Conservation (phyloP, 2,329 filamentous ascomycete genomes). For the Fusarium hostae region DNA sequence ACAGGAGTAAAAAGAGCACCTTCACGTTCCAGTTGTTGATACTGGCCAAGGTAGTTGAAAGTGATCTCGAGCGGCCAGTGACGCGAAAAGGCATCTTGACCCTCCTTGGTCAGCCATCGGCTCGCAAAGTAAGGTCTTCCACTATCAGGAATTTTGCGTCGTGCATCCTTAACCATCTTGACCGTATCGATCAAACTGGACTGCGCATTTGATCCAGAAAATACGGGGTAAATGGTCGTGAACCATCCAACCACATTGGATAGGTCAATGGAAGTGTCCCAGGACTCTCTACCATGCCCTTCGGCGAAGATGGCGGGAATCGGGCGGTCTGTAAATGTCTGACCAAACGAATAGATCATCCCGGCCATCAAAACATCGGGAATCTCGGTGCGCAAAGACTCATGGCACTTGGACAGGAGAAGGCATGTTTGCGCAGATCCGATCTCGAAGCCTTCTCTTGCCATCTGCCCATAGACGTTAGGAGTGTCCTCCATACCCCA, state of each 20-base stretch:
- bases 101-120: constrained; percentile 27
- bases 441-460: constrained; percentile 27
- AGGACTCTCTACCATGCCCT: constrained; percentile 51
- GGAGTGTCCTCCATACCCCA: constrained; percentile 39
- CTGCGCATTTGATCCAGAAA: constrained; percentile 5
- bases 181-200: constrained; percentile 19
- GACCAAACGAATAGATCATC: constrained; percentile 43
- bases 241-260: constrained; percentile 54
- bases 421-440: constrained; percentile 37
- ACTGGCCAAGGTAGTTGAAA: constrained; percentile 45
- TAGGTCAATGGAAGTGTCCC: constrained; percentile 44
- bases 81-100: constrained; percentile 6
- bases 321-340: constrained; percentile 45
- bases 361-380: constrained; percentile 51
- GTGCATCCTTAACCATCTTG: constrained; percentile 36
- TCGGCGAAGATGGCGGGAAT: constrained; percentile 49
- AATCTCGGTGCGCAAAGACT: constrained; percentile 46
- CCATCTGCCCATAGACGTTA: constrained; percentile 40
- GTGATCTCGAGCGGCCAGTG: constrained; percentile 44
- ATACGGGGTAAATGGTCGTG: constrained; percentile 49
- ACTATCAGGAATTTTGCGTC: constrained; percentile 21
- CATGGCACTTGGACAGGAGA: constrained; percentile 36
- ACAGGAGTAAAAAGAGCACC: constrained; percentile 40
- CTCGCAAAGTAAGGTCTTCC: constrained; percentile 38
- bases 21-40: constrained; percentile 46